phyloP scores from a whole-genome alignment of 106 monocot species.

The Acorus gramineus region DNA sequence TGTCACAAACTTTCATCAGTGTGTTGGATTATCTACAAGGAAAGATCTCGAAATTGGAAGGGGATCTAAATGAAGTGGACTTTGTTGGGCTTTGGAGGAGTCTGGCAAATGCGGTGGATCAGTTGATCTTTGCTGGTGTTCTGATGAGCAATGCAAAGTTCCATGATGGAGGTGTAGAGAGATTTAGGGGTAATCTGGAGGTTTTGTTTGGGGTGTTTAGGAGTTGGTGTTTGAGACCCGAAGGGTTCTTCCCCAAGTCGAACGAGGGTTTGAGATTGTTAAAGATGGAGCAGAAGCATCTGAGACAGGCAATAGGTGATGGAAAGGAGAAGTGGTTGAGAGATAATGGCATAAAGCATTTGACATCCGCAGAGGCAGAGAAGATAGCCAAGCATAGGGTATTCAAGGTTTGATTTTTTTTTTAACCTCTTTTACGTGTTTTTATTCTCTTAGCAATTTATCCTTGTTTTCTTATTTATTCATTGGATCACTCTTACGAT shows the following conservation, averaged over 20 bases:
- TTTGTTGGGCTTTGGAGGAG: conserved; percentile 68
- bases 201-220: conserved; percentile 58
- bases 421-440: too few species aligned
- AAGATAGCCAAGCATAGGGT: conserved; percentile 61
- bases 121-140: conserved; percentile 39
- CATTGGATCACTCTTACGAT: too few species aligned
- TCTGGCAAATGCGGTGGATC: conserved; percentile 61
- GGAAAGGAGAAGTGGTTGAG: conserved; percentile 49
- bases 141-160: conserved; percentile 49
- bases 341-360: conserved; percentile 46
- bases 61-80: conserved; percentile 48
- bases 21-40: conserved; percentile 78
- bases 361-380: conserved; percentile 55
- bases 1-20: conserved; percentile 44
- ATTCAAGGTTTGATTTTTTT: conserved; percentile 18
- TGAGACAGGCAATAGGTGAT: conserved; percentile 18
- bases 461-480: too few species aligned
- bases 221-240: conserved; percentile 83
- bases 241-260: conserved; percentile 68
- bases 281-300: conserved; percentile 43
- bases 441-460: too few species aligned
- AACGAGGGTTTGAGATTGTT: conserved; percentile 55
- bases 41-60: conserved; percentile 50
- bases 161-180: conserved; percentile 45
- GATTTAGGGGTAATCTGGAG: conserved; percentile 46